These are phyloP conservation scores for Phytophthora capsici DNA, from an alignment of 352 stramenopile genomes.

Conservation along the genomic window DNA sequence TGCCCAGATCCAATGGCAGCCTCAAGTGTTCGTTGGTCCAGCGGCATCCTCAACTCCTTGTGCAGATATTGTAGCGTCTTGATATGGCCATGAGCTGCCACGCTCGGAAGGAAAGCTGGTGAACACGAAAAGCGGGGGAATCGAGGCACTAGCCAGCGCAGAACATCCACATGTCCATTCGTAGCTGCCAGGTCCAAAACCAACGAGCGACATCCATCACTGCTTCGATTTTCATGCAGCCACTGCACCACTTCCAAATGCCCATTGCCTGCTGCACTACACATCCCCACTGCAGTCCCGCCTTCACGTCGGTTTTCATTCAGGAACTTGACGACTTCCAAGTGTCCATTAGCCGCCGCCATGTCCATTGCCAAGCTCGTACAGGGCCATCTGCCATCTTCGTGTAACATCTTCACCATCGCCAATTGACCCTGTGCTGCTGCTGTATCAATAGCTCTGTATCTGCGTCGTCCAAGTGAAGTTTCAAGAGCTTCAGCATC, in stretches of 20 bases:
- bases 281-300: conserved; percentile 44
- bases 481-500: conserved; percentile 4
- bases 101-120: conserved; percentile 39
- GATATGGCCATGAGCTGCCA: conserved; percentile 41
- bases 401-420: conserved; percentile 44
- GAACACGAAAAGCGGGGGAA: conserved; percentile 45
- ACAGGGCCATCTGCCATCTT: conserved; percentile 41
- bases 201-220: conserved; percentile 45
- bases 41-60: conserved; percentile 32
- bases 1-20: conserved; percentile 41
- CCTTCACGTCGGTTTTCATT: conserved; percentile 49
- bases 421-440: conserved; percentile 38
- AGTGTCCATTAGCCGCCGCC: conserved; percentile 44
- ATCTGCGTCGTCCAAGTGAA: conserved; percentile 21
- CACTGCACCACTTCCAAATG: conserved; percentile 47
- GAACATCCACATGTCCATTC: conserved; percentile 50
- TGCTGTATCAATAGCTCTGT: conserved; percentile 40
- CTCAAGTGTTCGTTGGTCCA: conserved; percentile 42
- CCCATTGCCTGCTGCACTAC: conserved; percentile 42
- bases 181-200: conserved; percentile 54
- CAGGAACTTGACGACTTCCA: conserved; percentile 48
- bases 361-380: conserved; percentile 49
- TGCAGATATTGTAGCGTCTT: conserved; percentile 44
- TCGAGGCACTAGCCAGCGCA: conserved; percentile 50
- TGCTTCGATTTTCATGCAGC: conserved; percentile 41